A percentile compares a stretch with the other conserved stretches of the same genome.
Evolutionary conservation across 2,329 filamentous ascomycete species (phyloP).

Genomic region (Exophiala xenobiotica): DNA sequence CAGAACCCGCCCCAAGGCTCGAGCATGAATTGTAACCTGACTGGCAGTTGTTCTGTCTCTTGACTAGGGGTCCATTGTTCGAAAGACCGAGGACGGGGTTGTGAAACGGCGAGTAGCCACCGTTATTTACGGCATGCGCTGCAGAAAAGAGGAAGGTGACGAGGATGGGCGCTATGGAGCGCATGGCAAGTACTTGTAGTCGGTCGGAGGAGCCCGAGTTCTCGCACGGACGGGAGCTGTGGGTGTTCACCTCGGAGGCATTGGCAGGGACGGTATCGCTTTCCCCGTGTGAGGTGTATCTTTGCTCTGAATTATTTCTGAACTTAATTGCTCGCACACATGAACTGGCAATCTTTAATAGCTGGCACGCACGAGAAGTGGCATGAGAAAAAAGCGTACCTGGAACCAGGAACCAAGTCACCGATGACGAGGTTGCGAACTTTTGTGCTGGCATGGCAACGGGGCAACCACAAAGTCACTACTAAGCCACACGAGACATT

Average conservation of each 20-base stretch:
- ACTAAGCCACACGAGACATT: too few species aligned
- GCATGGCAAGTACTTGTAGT: conserved; percentile 14
- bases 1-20: conserved; percentile 50
- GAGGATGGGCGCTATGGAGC: conserved; percentile 4
- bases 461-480: background rate
- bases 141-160: conserved; percentile 9
- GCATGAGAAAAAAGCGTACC: too few species aligned
- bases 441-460: conserved; percentile 4
- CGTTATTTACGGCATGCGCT: background rate
- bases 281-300: background rate
- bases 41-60: conserved; percentile 44
- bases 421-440: background rate
- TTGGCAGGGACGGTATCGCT: conserved; percentile 1
- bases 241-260: conserved; percentile 18
- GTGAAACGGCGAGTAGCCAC: conserved; percentile 22
- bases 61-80: conserved; percentile 23
- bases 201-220: background rate
- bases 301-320: background rate
- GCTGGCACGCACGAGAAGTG: too few species aligned
- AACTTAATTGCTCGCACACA: background rate
- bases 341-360: too few species aligned
- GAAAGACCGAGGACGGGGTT: conserved; percentile 20
- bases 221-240: conserved; percentile 2
- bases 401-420: background rate
- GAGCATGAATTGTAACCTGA: conserved; percentile 54